Evolutionary conservation across 257 asterid genomes (phyloP).

Genomic region (Anisodus tanguticus): DNA sequence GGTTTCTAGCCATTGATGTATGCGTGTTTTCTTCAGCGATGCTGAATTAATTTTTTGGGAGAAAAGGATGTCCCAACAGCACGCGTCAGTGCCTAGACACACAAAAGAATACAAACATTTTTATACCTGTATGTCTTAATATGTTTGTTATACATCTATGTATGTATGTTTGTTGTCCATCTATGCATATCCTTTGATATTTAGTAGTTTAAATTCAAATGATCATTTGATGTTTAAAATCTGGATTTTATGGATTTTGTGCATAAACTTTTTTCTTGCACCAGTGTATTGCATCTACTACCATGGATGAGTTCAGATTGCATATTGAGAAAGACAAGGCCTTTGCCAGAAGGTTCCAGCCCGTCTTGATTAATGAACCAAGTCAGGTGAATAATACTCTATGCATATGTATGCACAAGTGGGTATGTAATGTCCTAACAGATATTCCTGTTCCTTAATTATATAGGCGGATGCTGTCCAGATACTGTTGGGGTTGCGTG

Average conservation of each 20-base stretch:
- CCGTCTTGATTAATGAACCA: conserved; percentile 83
- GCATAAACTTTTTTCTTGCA: conserved; percentile 37
- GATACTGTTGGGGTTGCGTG: conserved; percentile 86
- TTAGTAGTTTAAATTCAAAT: conserved; percentile 17
- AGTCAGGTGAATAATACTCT: conserved; percentile 60
- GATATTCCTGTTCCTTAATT: conserved; percentile 21
- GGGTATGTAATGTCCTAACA: conserved; percentile 22
- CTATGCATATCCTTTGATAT: conserved; percentile 8
- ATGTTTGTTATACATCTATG: not conserved
- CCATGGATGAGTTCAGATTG: conserved; percentile 84
- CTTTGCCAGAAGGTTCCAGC: conserved; percentile 90
- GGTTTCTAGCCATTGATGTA: not conserved
- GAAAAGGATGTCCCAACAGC: not conserved
- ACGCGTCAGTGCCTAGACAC: not conserved
- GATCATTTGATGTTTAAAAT: conserved; percentile 33
- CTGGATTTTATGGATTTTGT: conserved; percentile 25
- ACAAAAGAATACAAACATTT: not conserved
- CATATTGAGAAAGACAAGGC: conserved; percentile 96
- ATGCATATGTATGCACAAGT: not conserved
- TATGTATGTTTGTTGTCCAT: not conserved
- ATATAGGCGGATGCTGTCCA: conserved; percentile 80
- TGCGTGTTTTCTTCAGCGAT: not conserved
- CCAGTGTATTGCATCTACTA: conserved; percentile 97
- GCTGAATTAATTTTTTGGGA: not conserved
- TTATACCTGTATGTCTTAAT: not conserved